Percentiles rank a stretch among this genome's conserved stretches.
These are phyloP conservation scores for Russula griseocarnosa DNA, from an alignment of 768 basidiomycete genomes.

Conservation along the genomic window DNA sequence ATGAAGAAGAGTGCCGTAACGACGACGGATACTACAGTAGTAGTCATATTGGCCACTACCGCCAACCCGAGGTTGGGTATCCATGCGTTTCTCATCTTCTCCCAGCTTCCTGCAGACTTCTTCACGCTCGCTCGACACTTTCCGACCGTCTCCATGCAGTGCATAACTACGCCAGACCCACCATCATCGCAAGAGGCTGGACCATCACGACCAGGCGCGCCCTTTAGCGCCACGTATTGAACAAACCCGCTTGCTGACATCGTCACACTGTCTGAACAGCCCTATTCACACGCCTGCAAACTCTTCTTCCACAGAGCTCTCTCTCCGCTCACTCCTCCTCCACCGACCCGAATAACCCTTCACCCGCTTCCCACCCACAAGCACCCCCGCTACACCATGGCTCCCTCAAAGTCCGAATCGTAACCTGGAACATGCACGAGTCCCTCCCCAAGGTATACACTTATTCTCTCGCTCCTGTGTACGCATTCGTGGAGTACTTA, in stretches of 20 bases:
- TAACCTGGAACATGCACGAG: conserved; percentile 88
- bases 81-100: conserved; percentile 16
- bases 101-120: neutral
- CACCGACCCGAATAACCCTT: conserved; percentile 30
- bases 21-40: neutral
- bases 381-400: conserved; percentile 33
- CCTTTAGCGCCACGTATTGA: conserved; percentile 3
- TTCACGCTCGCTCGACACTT: neutral
- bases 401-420: conserved; percentile 61
- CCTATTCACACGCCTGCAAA: conserved; percentile 50
- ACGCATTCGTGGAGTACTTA: neutral
- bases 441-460: conserved; percentile 62
- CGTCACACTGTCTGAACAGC: conserved; percentile 16
- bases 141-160: conserved; percentile 2
- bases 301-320: conserved; percentile 42
- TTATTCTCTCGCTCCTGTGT: conserved; percentile 7
- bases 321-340: conserved; percentile 29
- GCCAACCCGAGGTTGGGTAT: conserved; percentile 5
- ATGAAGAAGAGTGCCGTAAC: conserved; percentile 12
- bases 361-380: conserved; percentile 30
- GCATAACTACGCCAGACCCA: neutral
- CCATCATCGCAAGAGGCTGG: conserved; percentile 12
- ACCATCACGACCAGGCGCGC: conserved; percentile 24
- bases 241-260: conserved; percentile 2
- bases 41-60: neutral